Evolutionary conservation across 768 basidiomycete species (phyloP), one percentile per base, ranked within the genome.

Genomic region (Mycena rosella): DNA sequence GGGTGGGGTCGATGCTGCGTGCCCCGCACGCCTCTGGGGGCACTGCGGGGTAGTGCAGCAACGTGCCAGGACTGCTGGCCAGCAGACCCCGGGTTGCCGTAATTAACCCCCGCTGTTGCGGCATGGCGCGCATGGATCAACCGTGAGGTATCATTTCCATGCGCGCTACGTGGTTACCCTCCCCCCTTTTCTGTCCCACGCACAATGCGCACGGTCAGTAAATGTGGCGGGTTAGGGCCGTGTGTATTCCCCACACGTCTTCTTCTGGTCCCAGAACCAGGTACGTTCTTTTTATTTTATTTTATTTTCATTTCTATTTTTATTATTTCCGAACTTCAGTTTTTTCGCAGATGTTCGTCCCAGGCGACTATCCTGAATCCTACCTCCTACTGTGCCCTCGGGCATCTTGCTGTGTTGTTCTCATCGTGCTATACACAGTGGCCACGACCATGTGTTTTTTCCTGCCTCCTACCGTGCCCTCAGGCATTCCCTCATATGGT

Each of bases 31-130:
- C 55, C 18, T 42, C 55, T 42, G 55, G 55, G 55, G n/a, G 55
- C 55, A 44, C 13, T 7, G 40, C 38, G 10, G 20, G 18, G 9
- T 29, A 10, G 11, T n/a, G 10, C 24, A 14, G 38, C 22, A 34
- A 34, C 62, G 54, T 55, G 62, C 62, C 53, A 63, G 62, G 62
- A 63, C 62, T 63, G 62, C 62, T 63, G 62, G 62, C 62, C 53
- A 34, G 62, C 62, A 44, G 62, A 63, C 62, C 62, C 62, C 62
- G 62, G 34, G 36, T 30, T 47, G 48, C n/a, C n/a, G n/a, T 44
- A 62, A 24, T 42, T 24, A n/a, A n/a, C 36, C 34, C 62, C 62
- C 53, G 62, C 62, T 34, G 62, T 63, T 63, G 53, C 62, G 62
- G 62, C 62, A 30, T 18, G 14, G 44, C 40, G 9, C 10, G 11